phyloP scores from a whole-genome alignment of 352 stramenopile genomes.

The Globisporangium nunn region DNA sequence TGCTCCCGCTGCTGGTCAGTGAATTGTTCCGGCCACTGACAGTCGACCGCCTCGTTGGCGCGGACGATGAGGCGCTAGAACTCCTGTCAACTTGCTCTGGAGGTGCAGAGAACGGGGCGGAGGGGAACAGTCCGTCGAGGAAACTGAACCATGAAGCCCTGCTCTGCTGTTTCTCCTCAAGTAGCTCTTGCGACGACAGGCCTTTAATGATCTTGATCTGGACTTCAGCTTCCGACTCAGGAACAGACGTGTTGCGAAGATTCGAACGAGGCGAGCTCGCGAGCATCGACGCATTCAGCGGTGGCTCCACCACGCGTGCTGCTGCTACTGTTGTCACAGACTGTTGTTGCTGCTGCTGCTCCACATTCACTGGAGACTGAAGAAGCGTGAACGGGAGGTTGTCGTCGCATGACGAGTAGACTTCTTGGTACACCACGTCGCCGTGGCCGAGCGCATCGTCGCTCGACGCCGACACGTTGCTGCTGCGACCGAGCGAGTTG shows the following conservation, averaged over 20 bases:
- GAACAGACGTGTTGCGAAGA: slow-evolving; percentile 7
- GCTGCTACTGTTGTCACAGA: neutral
- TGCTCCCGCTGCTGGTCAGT: neutral
- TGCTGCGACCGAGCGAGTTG: slow-evolving; percentile 28
- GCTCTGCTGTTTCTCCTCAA: slow-evolving; percentile 3
- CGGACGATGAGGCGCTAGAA: neutral
- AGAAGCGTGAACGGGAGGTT: slow-evolving; percentile 60
- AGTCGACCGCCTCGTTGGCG: slow-evolving; percentile 7
- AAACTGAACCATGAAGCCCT: slow-evolving; percentile 33
- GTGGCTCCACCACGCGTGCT: neutral
- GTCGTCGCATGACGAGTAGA: slow-evolving; percentile 41
- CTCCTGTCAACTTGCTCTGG: neutral
- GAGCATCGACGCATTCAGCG: slow-evolving; percentile 7
- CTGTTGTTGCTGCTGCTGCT: neutral
- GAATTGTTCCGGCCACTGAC: slow-evolving; percentile 4
- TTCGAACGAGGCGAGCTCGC: slow-evolving; percentile 2
- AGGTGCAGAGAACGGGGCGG: neutral
- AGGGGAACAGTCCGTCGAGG: slow-evolving; percentile 40
- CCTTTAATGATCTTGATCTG: slow-evolving; percentile 8
- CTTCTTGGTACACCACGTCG: slow-evolving; percentile 42
- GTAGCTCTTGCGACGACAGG: neutral
- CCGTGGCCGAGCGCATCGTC: slow-evolving; percentile 12
- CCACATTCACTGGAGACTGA: slow-evolving; percentile 24
- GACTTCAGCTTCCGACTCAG: slow-evolving; percentile 5
- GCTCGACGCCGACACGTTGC: slow-evolving; percentile 21